Base-by-base conservation (phyloP, 495 filamentous ascomycete species). In the Penicillium crystallinum region DNA sequence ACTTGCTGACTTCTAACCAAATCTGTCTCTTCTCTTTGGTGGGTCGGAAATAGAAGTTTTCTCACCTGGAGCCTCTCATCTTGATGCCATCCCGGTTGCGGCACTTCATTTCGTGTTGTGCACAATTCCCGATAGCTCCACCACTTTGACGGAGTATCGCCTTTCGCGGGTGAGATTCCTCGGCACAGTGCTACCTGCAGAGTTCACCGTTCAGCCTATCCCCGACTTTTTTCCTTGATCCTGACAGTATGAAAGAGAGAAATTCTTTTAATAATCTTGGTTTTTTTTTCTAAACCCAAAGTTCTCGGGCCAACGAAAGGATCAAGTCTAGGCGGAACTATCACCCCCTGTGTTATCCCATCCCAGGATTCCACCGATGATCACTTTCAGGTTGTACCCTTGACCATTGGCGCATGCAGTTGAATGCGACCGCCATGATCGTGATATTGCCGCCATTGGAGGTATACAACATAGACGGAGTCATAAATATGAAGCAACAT, bases 391-490 rank as follows among this genome's bases (percentile, higher is more conserved):
- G 52, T 64, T 62, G 56, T 40, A 59, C 46, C 55, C 50, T 62
- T 41, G 51, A 58, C 56, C 62, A 58, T 62, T 65, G 56, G 54
- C 46, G 57, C 54, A 59, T 63, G 64, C 64, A 63, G 54, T 50
- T 53, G 52, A 60, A 58, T 54, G 56, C 54, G 51, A 54, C 56
- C 31, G 45, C 52, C 22, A 56, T 44, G 46, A 48, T 54, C 41
- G 45, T 66, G 58, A 67, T 57, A 60, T 57, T 58, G 47, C 53
- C 54, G 51, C 47, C 55, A 57, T 57, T 50, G 57, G n/a, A n/a
- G n/a, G n/a, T n/a, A n/a, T n/a, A n/a, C n/a, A n/a, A n/a, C n/a
- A n/a, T n/a, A n/a, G n/a, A 27, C 52, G 52, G 17, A 30, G n/a
- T 48, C 45, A 19, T 27, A 17, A 38, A 48, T 17, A 19, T 18